Evolutionary conservation across 768 basidiomycete genomes (phyloP).

Genomic region (Fistulinella prunicolor): DNA sequence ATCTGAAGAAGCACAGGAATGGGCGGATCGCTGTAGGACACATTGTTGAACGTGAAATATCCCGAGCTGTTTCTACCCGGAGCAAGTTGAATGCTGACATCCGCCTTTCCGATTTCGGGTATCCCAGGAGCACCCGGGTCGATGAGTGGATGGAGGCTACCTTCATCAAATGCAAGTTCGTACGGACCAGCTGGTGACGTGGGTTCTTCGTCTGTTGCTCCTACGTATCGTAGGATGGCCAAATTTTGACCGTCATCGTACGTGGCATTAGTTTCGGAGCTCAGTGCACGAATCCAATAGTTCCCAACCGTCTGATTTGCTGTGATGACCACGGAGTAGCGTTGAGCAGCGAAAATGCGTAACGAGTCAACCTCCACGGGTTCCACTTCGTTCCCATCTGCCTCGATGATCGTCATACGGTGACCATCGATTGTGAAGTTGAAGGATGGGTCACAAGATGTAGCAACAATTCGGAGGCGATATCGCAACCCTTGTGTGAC

Average conservation of each 20-base stretch:
- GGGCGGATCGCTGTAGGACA: slow-evolving; percentile 37
- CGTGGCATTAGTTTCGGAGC: slow-evolving; percentile 24
- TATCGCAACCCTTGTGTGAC: slow-evolving; percentile 44
- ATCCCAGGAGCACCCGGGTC: slow-evolving; percentile 38
- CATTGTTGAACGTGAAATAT: slow-evolving; percentile 25
- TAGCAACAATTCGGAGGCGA: slow-evolving; percentile 51
- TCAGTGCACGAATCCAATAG: slow-evolving; percentile 54
- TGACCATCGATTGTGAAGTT: slow-evolving; percentile 47
- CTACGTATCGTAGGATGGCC: slow-evolving; percentile 51
- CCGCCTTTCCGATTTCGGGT: slow-evolving; percentile 38
- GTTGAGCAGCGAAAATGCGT: slow-evolving; percentile 34
- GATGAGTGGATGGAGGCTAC: slow-evolving; percentile 36
- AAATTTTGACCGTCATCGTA: slow-evolving; percentile 41
- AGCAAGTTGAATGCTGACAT: slow-evolving; percentile 34
- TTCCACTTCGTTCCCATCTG: slow-evolving; percentile 41
- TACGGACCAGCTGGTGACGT: slow-evolving; percentile 28
- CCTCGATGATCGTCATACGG: slow-evolving; percentile 52
- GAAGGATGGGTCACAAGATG: slow-evolving; percentile 45
- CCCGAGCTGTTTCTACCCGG: not conserved
- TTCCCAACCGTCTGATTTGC: slow-evolving; percentile 47
- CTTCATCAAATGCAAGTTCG: slow-evolving; percentile 36
- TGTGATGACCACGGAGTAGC: slow-evolving; percentile 44
- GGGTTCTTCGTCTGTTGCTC: slow-evolving; percentile 45
- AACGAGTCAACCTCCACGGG: slow-evolving; percentile 44
- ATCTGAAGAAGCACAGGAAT: slow-evolving; percentile 59